These are phyloP conservation scores for Acanthamoeba healyi DNA, from an alignment of 208 protist species.

Conservation along the genomic window DNA sequence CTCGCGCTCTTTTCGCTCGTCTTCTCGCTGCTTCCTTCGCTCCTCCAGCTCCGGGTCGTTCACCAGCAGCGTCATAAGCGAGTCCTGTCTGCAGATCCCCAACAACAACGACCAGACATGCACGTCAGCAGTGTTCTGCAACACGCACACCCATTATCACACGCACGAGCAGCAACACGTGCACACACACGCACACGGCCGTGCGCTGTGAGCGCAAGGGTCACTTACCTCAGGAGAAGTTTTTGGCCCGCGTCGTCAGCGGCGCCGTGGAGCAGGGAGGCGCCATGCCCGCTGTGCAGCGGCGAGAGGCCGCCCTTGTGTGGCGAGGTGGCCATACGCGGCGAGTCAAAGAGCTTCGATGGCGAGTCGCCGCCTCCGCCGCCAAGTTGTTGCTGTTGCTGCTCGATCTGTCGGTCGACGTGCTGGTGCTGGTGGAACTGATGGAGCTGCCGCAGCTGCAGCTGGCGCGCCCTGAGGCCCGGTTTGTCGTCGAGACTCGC, in stretches of 20 bases:
- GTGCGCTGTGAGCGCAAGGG: not conserved
- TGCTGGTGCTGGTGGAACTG: conserved; percentile 25
- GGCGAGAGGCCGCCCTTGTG: not conserved
- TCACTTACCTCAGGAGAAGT: not conserved
- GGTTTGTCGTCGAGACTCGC: not conserved
- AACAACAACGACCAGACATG: too few relatives aligned
- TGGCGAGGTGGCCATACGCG: not conserved
- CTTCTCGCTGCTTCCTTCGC: conserved; percentile 62
- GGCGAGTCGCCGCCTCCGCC: not conserved
- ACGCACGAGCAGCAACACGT: not conserved
- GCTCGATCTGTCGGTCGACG: not conserved
- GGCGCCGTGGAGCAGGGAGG: not conserved
- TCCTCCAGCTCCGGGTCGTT: conserved; percentile 62
- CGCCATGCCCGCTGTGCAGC: not conserved
- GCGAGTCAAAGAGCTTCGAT: not conserved
- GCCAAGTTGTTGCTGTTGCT: not conserved
- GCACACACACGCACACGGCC: not conserved
- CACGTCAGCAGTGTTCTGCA: too few relatives aligned
- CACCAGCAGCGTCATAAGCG: conserved; percentile 56
- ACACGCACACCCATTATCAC: not conserved
- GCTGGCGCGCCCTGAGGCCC: not conserved
- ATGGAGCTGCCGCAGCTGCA: conserved; percentile 27
- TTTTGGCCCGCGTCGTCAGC: not conserved
- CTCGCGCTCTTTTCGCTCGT: conserved; percentile 58
- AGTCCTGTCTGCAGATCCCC: not conserved